Evolutionary conservation across 2,329 filamentous ascomycete species (phyloP).

Genomic region (Stachybotrys chartarum): DNA sequence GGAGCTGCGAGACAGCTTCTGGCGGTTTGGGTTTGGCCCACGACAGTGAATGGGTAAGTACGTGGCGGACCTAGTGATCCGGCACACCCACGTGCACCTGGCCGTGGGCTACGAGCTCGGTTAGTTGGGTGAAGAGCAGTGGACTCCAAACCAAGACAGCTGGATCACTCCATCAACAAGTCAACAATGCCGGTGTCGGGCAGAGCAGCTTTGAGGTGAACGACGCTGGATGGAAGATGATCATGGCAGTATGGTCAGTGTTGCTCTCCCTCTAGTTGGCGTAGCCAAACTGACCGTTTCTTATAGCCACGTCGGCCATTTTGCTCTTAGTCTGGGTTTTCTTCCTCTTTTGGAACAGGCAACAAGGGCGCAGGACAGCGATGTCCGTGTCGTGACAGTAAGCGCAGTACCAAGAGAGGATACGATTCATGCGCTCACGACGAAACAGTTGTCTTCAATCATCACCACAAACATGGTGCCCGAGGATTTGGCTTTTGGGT

Average conservation of each 20-base stretch:
- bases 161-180: no score
- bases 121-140: no score
- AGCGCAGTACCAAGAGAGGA: no score
- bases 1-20: constrained; percentile 31
- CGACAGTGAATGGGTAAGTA: constrained; percentile 35
- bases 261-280: neutral
- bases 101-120: no score
- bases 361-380: neutral
- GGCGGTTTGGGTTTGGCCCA: constrained; percentile 38
- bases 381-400: neutral
- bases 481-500: neutral
- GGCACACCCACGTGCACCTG: no score
- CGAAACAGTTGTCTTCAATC: no score
- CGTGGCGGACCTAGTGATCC: constrained; percentile 28
- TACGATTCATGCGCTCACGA: no score
- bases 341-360: neutral
- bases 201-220: neutral
- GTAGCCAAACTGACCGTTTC: neutral
- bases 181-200: neutral
- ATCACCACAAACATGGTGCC: neutral
- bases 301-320: neutral
- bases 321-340: neutral
- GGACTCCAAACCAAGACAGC: no score
- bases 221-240: neutral
- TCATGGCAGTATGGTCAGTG: neutral